Base-by-base conservation (phyloP, 2,329 filamentous ascomycete species). In the Penicillium frequentans region DNA sequence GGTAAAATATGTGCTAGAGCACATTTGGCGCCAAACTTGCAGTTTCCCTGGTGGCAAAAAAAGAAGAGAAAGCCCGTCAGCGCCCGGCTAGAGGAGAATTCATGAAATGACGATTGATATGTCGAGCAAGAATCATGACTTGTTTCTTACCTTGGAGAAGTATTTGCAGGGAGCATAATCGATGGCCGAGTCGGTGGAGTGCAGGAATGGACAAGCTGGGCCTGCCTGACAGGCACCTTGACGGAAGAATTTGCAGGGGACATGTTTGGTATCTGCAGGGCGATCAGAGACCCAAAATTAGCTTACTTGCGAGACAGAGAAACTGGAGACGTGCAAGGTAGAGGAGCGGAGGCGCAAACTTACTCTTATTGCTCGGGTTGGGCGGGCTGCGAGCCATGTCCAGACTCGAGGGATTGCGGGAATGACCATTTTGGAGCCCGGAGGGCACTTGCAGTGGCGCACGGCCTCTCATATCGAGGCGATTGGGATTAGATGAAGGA, bases 211-310 rank as follows among this genome's bases (percentile, higher is more conserved):
- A 79, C 95, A 99, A 64, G 93, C 91, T 74, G 90, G 90, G 67
- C 95, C 95, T 56, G 95, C 95, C 83, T 98, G 93, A 76, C 95
- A 99, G 69, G 91, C 88, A 74, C 93, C 93, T 80, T 96, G 91
- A 53, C 92, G 88, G 78, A 95, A 99, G 89, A 99, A 99, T 83
- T 98, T 98, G 89, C 95, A 99, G 39, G 95, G 95, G 45, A 99
- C 95, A 80, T 98, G 95, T 60, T 93, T 90, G 19, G 95, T 96
- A 76, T 96, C 93, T 97, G 61, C 49, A 49, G 21, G 50, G 31
- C 37, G 16, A 43, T 42, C 33, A 39, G 39, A 57, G 45, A 19
- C 9, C 9, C n/a, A 23, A 10, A 19, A 42, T 66, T 59, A 65
- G 58, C 33, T 35, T 44, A n/a, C 16, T 14, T 14, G n/a, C 29